Percentiles rank a stretch among this genome's conserved stretches.
Evolutionary conservation across 2,329 filamentous ascomycete species (phyloP).

Genomic region (Aspergillus ruber): DNA sequence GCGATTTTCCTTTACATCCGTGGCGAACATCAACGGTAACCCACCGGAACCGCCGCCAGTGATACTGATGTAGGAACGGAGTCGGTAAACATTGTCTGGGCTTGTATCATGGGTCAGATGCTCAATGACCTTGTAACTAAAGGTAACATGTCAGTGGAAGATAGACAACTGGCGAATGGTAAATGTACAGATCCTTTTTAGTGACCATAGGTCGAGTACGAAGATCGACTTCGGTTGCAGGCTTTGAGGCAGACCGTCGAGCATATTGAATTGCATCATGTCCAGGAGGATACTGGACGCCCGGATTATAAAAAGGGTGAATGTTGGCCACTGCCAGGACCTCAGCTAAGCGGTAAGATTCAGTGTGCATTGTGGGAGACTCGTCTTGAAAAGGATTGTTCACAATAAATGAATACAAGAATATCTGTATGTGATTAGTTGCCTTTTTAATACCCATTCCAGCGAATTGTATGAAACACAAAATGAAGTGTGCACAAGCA

Average conservation of each 20-base stretch:
- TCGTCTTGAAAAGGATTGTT: too few relatives aligned
- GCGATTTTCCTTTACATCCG: slow-evolving; percentile 38
- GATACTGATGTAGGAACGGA: slow-evolving; percentile 33
- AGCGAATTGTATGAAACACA: too few relatives aligned
- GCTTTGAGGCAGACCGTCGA: background rate
- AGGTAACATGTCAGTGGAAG: background rate
- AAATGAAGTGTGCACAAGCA: too few relatives aligned
- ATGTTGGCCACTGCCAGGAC: slow-evolving; percentile 29
- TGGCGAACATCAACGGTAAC: slow-evolving; percentile 35
- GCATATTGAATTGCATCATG: slow-evolving; percentile 3
- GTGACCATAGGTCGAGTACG: background rate
- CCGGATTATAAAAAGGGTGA: slow-evolving; percentile 31
- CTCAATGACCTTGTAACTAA: slow-evolving; percentile 30
- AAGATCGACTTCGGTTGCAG: too few relatives aligned
- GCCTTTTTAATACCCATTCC: too few relatives aligned
- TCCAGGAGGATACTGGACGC: slow-evolving; percentile 26
- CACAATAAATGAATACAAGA: too few relatives aligned
- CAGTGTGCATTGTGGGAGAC: too few relatives aligned
- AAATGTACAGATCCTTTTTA: slow-evolving; percentile 3
- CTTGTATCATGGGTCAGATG: slow-evolving; percentile 30
- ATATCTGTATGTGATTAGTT: too few relatives aligned
- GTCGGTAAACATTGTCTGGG: slow-evolving; percentile 33
- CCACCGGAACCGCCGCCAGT: slow-evolving; percentile 37
- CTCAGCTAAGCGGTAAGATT: slow-evolving; percentile 7
- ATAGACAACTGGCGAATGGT: background rate